Evolutionary conservation across 73 alveolate species (phyloP).

Genomic region (Symbiodinium natans): DNA sequence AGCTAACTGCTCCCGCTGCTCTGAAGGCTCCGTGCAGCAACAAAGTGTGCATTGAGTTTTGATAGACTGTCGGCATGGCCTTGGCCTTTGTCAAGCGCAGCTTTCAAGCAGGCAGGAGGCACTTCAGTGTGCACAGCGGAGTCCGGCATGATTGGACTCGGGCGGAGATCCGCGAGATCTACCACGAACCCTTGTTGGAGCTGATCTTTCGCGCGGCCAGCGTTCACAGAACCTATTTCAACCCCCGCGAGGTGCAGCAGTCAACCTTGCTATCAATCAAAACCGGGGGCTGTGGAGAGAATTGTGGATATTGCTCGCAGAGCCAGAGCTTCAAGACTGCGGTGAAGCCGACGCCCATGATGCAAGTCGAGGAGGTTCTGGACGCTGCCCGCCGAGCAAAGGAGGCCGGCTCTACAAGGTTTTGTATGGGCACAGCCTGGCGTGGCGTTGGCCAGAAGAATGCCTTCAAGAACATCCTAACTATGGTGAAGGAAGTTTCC

Average conservation of each 20-base stretch:
- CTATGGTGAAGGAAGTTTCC: slow-evolving; percentile 82
- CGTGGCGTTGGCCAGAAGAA: slow-evolving; percentile 89
- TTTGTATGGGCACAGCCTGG: slow-evolving; percentile 94
- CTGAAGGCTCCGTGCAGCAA: neutral
- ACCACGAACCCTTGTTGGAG: slow-evolving; percentile 65
- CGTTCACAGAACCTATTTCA: slow-evolving; percentile 46
- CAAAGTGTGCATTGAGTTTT: neutral
- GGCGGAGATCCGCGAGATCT: slow-evolving; percentile 31
- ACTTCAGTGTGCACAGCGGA: neutral
- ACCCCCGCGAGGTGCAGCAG: slow-evolving; percentile 35
- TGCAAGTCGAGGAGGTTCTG: slow-evolving; percentile 59
- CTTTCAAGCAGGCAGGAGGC: slow-evolving; percentile 21
- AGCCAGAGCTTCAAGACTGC: slow-evolving; percentile 76
- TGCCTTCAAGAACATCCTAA: slow-evolving; percentile 59
- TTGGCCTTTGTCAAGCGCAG: slow-evolving; percentile 16
- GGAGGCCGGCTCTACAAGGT: slow-evolving; percentile 76
- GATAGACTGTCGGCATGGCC: slow-evolving; percentile 17
- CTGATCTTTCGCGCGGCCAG: slow-evolving; percentile 72
- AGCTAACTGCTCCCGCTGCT: too few species aligned
- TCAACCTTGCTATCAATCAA: slow-evolving; percentile 76
- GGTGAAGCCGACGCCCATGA: slow-evolving; percentile 89
- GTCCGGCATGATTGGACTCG: slow-evolving; percentile 93
- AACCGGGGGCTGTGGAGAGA: slow-evolving; percentile 92
- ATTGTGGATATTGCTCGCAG: slow-evolving; percentile 92
- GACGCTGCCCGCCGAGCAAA: slow-evolving; percentile 73